Conservation (phyloP, 306 rosid genomes). For the Quercus alba region DNA sequence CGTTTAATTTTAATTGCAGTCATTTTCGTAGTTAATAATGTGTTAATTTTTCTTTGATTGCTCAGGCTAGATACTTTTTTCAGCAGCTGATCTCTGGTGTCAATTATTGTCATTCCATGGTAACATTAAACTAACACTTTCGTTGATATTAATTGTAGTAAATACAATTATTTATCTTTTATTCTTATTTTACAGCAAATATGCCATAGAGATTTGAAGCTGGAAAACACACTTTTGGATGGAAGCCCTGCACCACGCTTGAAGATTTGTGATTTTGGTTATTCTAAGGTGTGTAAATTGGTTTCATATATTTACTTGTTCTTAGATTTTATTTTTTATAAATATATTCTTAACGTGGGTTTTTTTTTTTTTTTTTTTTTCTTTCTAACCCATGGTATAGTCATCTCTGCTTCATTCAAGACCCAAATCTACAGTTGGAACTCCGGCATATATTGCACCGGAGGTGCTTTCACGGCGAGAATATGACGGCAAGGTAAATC, state of each 20-base stretch:
- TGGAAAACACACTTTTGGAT: conserved; percentile 61
- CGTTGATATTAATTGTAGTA: background rate
- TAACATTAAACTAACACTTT: conserved; percentile 10
- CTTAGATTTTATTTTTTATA: background rate
- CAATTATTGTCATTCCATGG: conserved; percentile 58
- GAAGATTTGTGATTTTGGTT: conserved; percentile 69
- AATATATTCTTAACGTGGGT: background rate
- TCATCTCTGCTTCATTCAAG: conserved; percentile 63
- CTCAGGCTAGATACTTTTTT: conserved; percentile 70
- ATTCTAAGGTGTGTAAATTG: conserved; percentile 46
- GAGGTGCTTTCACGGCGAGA: conserved; percentile 65
- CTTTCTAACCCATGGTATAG: conserved; percentile 29
- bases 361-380: background rate
- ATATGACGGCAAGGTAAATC: conserved; percentile 60
- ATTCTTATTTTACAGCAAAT: conserved; percentile 43
- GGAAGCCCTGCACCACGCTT: conserved; percentile 74
- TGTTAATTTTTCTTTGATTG: conserved; percentile 6
- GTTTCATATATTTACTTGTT: conserved; percentile 5
- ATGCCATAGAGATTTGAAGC: conserved; percentile 65
- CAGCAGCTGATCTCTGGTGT: conserved; percentile 77
- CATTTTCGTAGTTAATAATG: background rate
- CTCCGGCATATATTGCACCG: conserved; percentile 68
- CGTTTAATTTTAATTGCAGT: background rate
- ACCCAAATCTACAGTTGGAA: conserved; percentile 72
- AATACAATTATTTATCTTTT: background rate